Evolutionary conservation across 306 rosid species (phyloP).

Genomic region (Cicer judaicum): DNA sequence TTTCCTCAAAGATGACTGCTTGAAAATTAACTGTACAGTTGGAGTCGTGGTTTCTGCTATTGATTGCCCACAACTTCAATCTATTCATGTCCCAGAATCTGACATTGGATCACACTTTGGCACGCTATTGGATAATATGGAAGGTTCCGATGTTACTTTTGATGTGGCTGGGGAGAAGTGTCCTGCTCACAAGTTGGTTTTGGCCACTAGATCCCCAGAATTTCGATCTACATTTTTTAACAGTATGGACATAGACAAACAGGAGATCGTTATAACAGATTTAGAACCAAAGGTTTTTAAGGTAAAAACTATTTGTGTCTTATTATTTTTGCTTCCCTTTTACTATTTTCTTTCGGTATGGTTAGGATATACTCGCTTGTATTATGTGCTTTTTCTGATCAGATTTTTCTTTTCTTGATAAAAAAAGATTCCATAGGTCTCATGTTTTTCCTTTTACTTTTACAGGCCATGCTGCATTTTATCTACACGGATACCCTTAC

Average conservation of each 20-base stretch:
- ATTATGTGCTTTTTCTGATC: background rate
- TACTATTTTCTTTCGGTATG: conserved; percentile 24
- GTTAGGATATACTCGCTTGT: conserved; percentile 28
- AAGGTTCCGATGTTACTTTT: conserved; percentile 78
- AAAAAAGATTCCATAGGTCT: conserved; percentile 10
- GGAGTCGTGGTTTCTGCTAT: conserved; percentile 85
- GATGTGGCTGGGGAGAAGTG: conserved; percentile 74
- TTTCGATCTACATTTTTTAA: conserved; percentile 58
- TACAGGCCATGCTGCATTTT: conserved; percentile 81
- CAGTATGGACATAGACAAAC: conserved; percentile 53
- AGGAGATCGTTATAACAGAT: conserved; percentile 61
- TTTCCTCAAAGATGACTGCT: conserved; percentile 80
- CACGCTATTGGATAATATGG: conserved; percentile 69
- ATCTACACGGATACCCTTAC: conserved; percentile 75
- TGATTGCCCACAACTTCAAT: conserved; percentile 64
- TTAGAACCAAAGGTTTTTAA: conserved; percentile 84
- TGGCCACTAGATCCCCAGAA: conserved; percentile 80
- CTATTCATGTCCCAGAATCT: conserved; percentile 74
- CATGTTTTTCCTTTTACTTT: conserved; percentile 46
- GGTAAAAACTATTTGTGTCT: conserved; percentile 52
- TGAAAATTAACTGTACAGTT: conserved; percentile 88
- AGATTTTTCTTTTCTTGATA: background rate
- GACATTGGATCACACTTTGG: conserved; percentile 80
- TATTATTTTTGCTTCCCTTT: background rate
- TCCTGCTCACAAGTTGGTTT: conserved; percentile 76